These are phyloP conservation scores for Verticillium dahliae DNA, from an alignment of 2,329 filamentous ascomycete species.

Conservation along the genomic window DNA sequence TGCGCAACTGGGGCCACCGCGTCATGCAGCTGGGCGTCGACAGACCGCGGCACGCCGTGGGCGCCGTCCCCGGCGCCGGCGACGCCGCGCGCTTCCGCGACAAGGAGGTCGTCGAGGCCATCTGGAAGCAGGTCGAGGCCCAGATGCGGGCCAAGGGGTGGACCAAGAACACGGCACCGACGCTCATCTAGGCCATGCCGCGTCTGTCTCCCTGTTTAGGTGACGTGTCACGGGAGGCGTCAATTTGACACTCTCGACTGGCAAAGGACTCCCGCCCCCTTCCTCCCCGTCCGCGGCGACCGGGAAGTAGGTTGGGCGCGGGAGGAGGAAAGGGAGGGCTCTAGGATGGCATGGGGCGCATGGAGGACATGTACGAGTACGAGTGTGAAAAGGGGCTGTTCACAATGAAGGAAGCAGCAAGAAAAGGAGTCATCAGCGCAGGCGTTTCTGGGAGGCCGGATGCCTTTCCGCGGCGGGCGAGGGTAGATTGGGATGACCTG, in stretches of 20 bases:
- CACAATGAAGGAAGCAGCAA: neutral
- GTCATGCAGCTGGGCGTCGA: conserved; percentile 78
- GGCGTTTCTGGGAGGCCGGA: neutral
- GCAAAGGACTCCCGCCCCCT: too few species aligned
- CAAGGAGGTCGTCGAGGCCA: conserved; percentile 83
- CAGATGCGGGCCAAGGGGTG: conserved; percentile 84
- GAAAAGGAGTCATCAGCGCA: conserved; percentile 1
- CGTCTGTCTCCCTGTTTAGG: neutral
- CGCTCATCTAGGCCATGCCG: conserved; percentile 11
- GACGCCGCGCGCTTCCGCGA: conserved; percentile 70
- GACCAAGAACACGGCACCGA: conserved; percentile 63
- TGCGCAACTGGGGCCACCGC: conserved; percentile 79
- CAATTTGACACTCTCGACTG: too few species aligned
- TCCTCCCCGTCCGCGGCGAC: neutral
- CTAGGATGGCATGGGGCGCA: too few species aligned
- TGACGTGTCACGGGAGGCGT: neutral
- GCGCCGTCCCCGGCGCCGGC: conserved; percentile 19
- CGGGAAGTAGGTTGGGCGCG: neutral
- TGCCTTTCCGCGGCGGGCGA: neutral
- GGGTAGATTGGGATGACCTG: neutral
- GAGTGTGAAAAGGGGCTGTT: neutral
- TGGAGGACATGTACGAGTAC: neutral
- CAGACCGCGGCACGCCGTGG: conserved; percentile 59
- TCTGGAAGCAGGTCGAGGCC: conserved; percentile 84
- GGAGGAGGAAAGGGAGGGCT: too few species aligned